Evolutionary conservation across 1,284 basidiomycete genomes (phyloP), one percentile per base, ranked within the genome.

Genomic region (Rhizoctonia solani): DNA sequence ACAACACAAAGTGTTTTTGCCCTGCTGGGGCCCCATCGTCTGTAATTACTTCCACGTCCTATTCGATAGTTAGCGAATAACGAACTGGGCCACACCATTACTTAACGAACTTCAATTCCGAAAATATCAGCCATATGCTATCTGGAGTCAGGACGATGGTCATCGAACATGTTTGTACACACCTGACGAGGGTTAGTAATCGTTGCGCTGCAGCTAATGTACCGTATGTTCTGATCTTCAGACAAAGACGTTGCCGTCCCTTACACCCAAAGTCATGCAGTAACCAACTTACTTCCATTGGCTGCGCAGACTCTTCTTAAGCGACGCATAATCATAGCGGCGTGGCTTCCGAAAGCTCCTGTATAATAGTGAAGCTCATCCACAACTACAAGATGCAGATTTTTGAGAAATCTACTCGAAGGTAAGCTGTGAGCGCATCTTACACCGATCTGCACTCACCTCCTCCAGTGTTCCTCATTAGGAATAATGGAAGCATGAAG

Each of bases 191-290:
- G 92, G 71, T 93, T 89, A 6, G 86, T 81, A 44, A 96, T 90
- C 0, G 94, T 96, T 21, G 93, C 93, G 72, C 90, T 94, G 75
- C 93, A 95, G 29, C 93, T 94, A 3, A 96, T 85, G 73, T 93
- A 95, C 29, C 81, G 82, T 3, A 86, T 77, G 0, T 78, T 77
- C 32, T 77, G 75, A 73, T 93, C 90, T 91, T 68, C 29, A 66
- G 16, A 19, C 41, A 44, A 16, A 8, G 39, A 54, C 54, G 4
- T 66, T 46, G 30, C n/a, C n/a, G n/a, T 19, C 34, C 8, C 29
- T 47, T 23, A 16, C 5, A 29, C 16, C 13, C 3, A 13, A 25
- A 8, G 11, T 3, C 21, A 37, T 14, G 29, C 5, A 16, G 4
- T 16, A 16, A 4, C 41, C 16, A 11, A 80, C 85, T 73, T 73